Percentiles rank a stretch among this genome's conserved stretches.
Conservation (phyloP, 495 filamentous ascomycete genomes). For the Penicillium alfredii region DNA sequence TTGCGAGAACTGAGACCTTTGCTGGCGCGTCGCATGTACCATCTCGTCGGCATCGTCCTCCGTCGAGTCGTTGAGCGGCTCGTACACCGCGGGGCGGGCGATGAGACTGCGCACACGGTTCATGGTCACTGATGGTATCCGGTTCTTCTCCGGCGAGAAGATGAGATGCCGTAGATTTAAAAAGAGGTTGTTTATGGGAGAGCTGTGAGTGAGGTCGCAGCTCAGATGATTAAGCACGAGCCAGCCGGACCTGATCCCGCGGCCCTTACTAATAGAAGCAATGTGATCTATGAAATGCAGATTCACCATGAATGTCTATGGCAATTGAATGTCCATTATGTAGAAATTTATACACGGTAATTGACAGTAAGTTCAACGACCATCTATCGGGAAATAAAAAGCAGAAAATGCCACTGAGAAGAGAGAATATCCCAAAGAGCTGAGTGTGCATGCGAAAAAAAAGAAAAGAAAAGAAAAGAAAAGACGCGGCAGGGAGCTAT, state of each 20-base stretch:
- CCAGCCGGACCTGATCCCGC: too few species aligned
- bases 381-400: constrained; percentile 16
- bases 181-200: background rate
- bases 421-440: constrained; percentile 9
- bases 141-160: too few species aligned
- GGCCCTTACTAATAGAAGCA: too few species aligned
- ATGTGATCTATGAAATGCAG: too few species aligned
- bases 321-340: too few species aligned
- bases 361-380: too few species aligned
- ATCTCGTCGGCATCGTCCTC: constrained; percentile 27
- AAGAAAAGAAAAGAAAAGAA: constrained; percentile 2
- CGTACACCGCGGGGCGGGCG: constrained; percentile 48
- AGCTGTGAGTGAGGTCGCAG: too few species aligned
- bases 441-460: constrained; percentile 2
- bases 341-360: too few species aligned
- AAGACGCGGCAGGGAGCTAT: background rate
- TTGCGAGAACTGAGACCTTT: constrained; percentile 55
- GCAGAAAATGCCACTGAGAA: constrained; percentile 13
- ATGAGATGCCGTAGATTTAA: background rate
- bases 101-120: constrained; percentile 46
- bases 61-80: constrained; percentile 45
- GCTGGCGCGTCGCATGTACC: constrained; percentile 7
- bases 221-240: too few species aligned
- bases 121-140: constrained; percentile 24
- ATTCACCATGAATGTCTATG: too few species aligned